Percentiles rank a stretch among this genome's conserved stretches.
Conservation (phyloP, 2,329 filamentous ascomycete species). For the Penicillium oxalicum region DNA sequence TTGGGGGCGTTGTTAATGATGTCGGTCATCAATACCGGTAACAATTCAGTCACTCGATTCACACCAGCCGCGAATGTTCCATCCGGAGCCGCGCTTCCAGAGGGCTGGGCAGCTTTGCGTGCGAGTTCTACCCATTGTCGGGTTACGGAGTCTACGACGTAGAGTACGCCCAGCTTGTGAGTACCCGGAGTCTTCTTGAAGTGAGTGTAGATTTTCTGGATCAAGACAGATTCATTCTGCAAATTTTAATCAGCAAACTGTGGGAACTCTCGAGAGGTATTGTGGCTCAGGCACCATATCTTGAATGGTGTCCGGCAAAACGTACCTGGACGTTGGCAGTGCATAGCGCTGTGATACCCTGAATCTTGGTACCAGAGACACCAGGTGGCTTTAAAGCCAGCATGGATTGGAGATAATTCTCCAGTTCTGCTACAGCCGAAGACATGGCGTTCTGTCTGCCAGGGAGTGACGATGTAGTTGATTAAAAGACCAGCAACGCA, state of each 20-base stretch:
- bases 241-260: slow-evolving; percentile 20
- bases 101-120: slow-evolving; percentile 73
- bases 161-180: slow-evolving; percentile 97
- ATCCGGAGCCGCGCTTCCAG: slow-evolving; percentile 74
- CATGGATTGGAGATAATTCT: slow-evolving; percentile 85
- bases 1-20: slow-evolving; percentile 80
- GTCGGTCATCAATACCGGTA: slow-evolving; percentile 92
- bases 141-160: slow-evolving; percentile 99
- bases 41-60: slow-evolving; percentile 90
- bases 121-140: slow-evolving; percentile 98
- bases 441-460: slow-evolving; percentile 49
- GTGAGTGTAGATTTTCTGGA: slow-evolving; percentile 94
- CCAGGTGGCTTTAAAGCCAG: slow-evolving; percentile 85
- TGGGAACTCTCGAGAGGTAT: no score
- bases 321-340: slow-evolving; percentile 82
- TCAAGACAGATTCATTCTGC: slow-evolving; percentile 88
- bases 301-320: neutral
- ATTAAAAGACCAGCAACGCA: neutral
- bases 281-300: neutral
- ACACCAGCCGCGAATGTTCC: slow-evolving; percentile 94
- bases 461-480: neutral
- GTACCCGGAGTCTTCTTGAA: slow-evolving; percentile 92
- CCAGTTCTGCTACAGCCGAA: slow-evolving; percentile 84
- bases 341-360: slow-evolving; percentile 78
- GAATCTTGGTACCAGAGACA: slow-evolving; percentile 88